Conservation (phyloP, 768 basidiomycete species). For the Boletus huronensis region DNA sequence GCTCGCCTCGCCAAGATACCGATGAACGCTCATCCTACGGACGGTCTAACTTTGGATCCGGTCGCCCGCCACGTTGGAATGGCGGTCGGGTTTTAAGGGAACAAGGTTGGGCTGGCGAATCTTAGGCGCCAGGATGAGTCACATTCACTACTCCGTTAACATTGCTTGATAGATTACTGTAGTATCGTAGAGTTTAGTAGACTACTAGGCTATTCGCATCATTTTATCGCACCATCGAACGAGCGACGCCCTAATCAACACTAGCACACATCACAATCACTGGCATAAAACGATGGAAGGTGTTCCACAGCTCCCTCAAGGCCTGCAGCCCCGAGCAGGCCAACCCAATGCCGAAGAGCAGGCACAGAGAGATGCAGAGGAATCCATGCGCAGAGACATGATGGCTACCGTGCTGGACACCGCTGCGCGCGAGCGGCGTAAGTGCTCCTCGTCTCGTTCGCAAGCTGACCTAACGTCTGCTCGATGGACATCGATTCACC, state of each 20-base stretch:
- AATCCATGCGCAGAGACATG: constrained; percentile 72
- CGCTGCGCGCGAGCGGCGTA: constrained; percentile 79
- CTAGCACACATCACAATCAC: background rate
- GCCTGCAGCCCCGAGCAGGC: constrained; percentile 32
- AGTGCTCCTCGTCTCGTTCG: constrained; percentile 11
- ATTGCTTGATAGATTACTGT: background rate
- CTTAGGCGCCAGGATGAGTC: background rate
- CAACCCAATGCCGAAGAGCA: constrained; percentile 53
- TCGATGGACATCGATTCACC: background rate
- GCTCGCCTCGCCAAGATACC: constrained; percentile 1
- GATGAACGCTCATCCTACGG: background rate
- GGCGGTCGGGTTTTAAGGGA: constrained; percentile 1
- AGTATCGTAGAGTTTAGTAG: constrained; percentile 2
- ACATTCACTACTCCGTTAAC: constrained; percentile 1
- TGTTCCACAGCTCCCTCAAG: constrained; percentile 25
- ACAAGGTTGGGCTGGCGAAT: background rate
- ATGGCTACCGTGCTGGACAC: constrained; percentile 75
- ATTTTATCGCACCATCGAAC: background rate
- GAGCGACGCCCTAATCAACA: background rate
- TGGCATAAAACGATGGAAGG: constrained; percentile 21
- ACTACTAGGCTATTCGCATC: background rate
- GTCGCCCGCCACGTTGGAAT: constrained; percentile 2
- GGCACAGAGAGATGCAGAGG: constrained; percentile 59
- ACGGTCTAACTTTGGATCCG: constrained; percentile 7
- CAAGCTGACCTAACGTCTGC: background rate